Percentiles rank a stretch among this genome's conserved stretches.
Evolutionary conservation across 768 basidiomycete species (phyloP).

Genomic region (Hypsizygus marmoreus): DNA sequence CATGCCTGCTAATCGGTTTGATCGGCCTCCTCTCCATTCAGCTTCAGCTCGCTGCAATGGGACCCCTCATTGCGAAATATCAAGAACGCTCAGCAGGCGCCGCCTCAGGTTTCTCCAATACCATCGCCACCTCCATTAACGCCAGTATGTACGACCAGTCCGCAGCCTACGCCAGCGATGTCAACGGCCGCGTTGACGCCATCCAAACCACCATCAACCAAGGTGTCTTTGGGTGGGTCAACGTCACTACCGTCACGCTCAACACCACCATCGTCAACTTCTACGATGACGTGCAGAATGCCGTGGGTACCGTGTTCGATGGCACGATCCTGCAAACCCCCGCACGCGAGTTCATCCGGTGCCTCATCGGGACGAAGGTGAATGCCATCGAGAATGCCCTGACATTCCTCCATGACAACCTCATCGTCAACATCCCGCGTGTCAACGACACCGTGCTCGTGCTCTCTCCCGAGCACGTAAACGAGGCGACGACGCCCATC

Average conservation of each 20-base stretch:
- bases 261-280: slow-evolving; percentile 87
- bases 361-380: slow-evolving; percentile 91
- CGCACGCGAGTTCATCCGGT: slow-evolving; percentile 83
- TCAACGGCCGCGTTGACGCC: slow-evolving; percentile 70
- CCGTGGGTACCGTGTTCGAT: slow-evolving; percentile 79
- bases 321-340: slow-evolving; percentile 81
- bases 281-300: slow-evolving; percentile 81
- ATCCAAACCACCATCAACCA: slow-evolving; percentile 82
- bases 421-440: slow-evolving; percentile 76
- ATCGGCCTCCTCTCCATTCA: slow-evolving; percentile 87
- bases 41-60: slow-evolving; percentile 80
- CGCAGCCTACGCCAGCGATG: slow-evolving; percentile 67
- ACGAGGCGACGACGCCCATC: slow-evolving; percentile 80
- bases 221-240: slow-evolving; percentile 94
- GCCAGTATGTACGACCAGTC: slow-evolving; percentile 83
- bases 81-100: slow-evolving; percentile 60
- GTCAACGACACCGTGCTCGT: slow-evolving; percentile 77
- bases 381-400: slow-evolving; percentile 82
- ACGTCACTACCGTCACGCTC: slow-evolving; percentile 82
- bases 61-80: slow-evolving; percentile 72
- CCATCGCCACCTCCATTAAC: slow-evolving; percentile 78
- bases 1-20: slow-evolving; percentile 90
- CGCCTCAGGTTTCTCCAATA: slow-evolving; percentile 64
- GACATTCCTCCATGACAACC: slow-evolving; percentile 90
- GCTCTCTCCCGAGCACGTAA: slow-evolving; percentile 68